Conservation (phyloP, 345 rosid genomes). For the Noccaea bulbosa region DNA sequence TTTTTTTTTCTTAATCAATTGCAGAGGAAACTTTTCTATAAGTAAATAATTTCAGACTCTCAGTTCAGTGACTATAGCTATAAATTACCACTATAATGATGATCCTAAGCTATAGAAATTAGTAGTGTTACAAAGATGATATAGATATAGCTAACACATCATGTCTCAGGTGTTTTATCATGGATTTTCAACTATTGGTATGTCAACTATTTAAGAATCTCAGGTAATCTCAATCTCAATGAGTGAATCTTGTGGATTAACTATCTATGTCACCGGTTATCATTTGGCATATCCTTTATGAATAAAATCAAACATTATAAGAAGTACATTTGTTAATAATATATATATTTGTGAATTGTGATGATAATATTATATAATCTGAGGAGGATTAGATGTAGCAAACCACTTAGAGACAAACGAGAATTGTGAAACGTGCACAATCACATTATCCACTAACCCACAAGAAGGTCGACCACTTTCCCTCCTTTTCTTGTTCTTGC, state of each 20-base stretch:
- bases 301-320: background rate
- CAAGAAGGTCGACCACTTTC: slow-evolving; percentile 41
- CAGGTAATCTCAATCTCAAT: slow-evolving; percentile 15
- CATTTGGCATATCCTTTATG: slow-evolving; percentile 20
- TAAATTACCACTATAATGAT: background rate
- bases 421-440: slow-evolving; percentile 41
- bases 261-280: slow-evolving; percentile 17
- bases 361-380: slow-evolving; percentile 29
- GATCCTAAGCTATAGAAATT: background rate
- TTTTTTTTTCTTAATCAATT: too few relatives aligned
- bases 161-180: slow-evolving; percentile 17
- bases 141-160: background rate
- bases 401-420: slow-evolving; percentile 27
- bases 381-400: slow-evolving; percentile 20
- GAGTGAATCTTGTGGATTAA: slow-evolving; percentile 25
- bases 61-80: too few relatives aligned
- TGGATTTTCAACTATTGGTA: slow-evolving; percentile 28
- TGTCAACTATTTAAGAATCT: slow-evolving; percentile 10
- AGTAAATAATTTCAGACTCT: too few relatives aligned
- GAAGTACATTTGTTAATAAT: background rate
- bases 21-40: too few relatives aligned
- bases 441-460: slow-evolving; percentile 45
- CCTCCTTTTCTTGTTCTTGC: slow-evolving; percentile 33
- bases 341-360: background rate
- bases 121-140: background rate